A percentile compares a stretch with the other conserved stretches of the same genome.
Evolutionary conservation across 306 rosid species (phyloP).

Genomic region (Lathyrus aphaca): DNA sequence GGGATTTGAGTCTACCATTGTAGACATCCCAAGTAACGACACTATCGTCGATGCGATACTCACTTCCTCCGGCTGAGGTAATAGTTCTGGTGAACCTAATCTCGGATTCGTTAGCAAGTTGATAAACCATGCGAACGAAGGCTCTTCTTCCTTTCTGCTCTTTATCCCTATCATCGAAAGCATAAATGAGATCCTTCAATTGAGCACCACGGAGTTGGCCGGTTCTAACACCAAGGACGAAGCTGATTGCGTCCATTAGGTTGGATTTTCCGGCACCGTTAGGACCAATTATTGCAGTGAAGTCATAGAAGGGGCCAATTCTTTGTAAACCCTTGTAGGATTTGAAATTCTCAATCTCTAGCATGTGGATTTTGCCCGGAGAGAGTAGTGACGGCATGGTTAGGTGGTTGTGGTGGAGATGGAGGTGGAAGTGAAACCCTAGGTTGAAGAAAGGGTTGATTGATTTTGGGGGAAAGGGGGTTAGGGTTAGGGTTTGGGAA

Average conservation of each 20-base stretch:
- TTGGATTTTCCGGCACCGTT: constrained; percentile 97
- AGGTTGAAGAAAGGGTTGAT: background rate
- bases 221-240: constrained; percentile 92
- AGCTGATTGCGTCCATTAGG: constrained; percentile 99
- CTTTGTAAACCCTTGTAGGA: constrained; percentile 87
- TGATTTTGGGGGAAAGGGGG: constrained; percentile 9
- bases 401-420: background rate
- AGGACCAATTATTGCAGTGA: constrained; percentile 96
- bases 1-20: constrained; percentile 69
- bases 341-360: constrained; percentile 94
- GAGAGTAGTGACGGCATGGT: constrained; percentile 83
- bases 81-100: constrained; percentile 80
- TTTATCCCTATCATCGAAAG: constrained; percentile 87
- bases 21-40: constrained; percentile 76
- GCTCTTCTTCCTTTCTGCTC: constrained; percentile 90
- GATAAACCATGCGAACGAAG: constrained; percentile 80
- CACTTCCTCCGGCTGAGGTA: constrained; percentile 79
- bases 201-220: constrained; percentile 99
- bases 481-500: constrained; percentile 36
- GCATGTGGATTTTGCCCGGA: constrained; percentile 82
- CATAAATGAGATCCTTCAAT: constrained; percentile 89
- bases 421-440: constrained; percentile 33
- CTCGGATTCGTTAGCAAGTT: constrained; percentile 69
- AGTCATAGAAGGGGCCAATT: constrained; percentile 91
- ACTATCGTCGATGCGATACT: constrained; percentile 78